Evolutionary conservation across 2,329 filamentous ascomycete genomes (phyloP).

Genomic region (Xylariaceae sp.): DNA sequence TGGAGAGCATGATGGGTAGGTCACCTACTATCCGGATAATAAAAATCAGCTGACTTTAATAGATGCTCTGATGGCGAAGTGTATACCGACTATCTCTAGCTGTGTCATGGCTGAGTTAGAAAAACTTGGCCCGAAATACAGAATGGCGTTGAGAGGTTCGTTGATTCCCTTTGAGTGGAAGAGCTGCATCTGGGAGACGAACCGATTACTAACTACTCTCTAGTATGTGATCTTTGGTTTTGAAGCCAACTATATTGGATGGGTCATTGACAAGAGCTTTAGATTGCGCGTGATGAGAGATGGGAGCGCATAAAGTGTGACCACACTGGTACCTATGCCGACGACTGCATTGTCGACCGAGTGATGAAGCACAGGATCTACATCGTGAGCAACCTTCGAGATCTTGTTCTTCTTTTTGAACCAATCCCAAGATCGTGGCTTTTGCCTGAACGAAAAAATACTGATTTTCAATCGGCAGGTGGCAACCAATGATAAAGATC

Average conservation of each 20-base stretch:
- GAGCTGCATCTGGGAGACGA: too few species aligned
- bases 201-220: not conserved
- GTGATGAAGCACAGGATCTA: constrained; percentile 2
- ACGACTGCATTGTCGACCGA: constrained; percentile 6
- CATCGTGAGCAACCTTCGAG: constrained; percentile 1
- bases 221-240: not conserved
- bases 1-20: constrained; percentile 69
- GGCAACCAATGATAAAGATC: constrained; percentile 66
- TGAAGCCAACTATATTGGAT: not conserved
- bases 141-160: constrained; percentile 64
- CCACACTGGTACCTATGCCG: constrained; percentile 20
- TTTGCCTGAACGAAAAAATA: constrained; percentile 37
- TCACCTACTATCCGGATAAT: not conserved
- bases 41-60: not conserved
- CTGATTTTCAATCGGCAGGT: too few species aligned
- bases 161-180: too few species aligned
- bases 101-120: constrained; percentile 70
- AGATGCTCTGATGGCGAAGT: not conserved
- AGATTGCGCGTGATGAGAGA: constrained; percentile 80
- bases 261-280: constrained; percentile 13
- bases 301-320: constrained; percentile 85
- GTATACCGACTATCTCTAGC: constrained; percentile 57
- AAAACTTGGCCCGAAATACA: constrained; percentile 84
- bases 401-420: not conserved
- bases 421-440: constrained; percentile 35